phyloP scores from a whole-genome alignment of 2,329 filamentous ascomycete species.

The Bipolaris oryzae region DNA sequence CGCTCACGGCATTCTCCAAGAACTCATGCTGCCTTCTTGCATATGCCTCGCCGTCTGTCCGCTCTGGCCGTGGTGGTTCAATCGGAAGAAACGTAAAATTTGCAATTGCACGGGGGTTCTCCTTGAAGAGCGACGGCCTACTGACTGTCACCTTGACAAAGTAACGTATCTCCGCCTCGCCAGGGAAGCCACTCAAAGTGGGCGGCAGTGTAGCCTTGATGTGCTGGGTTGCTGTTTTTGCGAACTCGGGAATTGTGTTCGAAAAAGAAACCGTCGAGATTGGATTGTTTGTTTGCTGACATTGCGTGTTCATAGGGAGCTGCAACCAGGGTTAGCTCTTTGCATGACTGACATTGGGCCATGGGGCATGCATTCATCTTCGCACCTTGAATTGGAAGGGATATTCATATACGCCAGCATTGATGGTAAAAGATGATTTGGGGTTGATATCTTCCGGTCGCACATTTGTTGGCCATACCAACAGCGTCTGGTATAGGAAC shows the following conservation, averaged over 20 bases:
- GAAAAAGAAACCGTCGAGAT: conserved; percentile 53
- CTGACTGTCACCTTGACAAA: conserved; percentile 95
- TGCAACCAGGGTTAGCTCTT: conserved; percentile 22
- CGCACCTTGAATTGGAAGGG: conserved; percentile 78
- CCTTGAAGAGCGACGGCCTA: conserved; percentile 85
- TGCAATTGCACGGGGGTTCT: conserved; percentile 72
- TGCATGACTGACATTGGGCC: not conserved
- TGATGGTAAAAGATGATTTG: conserved; percentile 63
- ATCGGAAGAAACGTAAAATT: conserved; percentile 87
- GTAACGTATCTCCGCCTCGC: conserved; percentile 88
- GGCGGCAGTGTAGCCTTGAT: conserved; percentile 87
- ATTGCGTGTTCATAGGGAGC: conserved; percentile 73
- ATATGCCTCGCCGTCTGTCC: conserved; percentile 77
- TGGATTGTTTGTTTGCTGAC: conserved; percentile 50
- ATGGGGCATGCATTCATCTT: not conserved
- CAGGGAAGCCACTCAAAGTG: conserved; percentile 83
- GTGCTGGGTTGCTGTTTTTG: conserved; percentile 62
- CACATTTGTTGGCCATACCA: conserved; percentile 70
- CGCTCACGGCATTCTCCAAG: conserved; percentile 36
- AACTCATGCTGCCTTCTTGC: conserved; percentile 75
- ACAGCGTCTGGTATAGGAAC: conserved; percentile 74
- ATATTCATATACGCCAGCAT: conserved; percentile 74
- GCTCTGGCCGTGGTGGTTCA: conserved; percentile 76
- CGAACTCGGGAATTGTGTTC: conserved; percentile 53
- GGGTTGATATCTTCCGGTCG: conserved; percentile 48